A percentile compares a stretch with the other conserved stretches of the same genome.
Evolutionary conservation across 352 stramenopile genomes (phyloP).

Genomic region (Globisporangium perplexum): DNA sequence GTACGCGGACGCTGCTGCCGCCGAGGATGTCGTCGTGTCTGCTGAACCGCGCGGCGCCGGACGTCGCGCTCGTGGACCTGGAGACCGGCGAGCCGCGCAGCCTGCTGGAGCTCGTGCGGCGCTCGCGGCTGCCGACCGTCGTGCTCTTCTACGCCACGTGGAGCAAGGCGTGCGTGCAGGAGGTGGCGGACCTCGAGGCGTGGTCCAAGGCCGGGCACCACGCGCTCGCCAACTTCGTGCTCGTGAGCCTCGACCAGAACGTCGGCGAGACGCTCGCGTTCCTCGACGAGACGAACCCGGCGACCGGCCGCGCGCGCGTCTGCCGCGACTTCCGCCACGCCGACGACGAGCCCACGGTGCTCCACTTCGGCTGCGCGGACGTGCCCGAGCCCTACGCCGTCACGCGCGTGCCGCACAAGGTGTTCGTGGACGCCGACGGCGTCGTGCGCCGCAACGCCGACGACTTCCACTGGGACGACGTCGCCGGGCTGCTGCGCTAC

Average conservation of each 20-base stretch:
- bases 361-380: conserved; percentile 47
- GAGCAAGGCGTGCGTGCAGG: conserved; percentile 42
- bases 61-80: conserved; percentile 44
- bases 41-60: conserved; percentile 39
- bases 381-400: conserved; percentile 49
- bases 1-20: no score
- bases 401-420: conserved; percentile 38
- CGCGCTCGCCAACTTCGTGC: conserved; percentile 51
- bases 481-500: conserved; percentile 41
- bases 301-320: conserved; percentile 34
- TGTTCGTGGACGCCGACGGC: conserved; percentile 38
- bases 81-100: conserved; percentile 34
- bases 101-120: conserved; percentile 27
- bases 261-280: conserved; percentile 39
- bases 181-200: conserved; percentile 49
- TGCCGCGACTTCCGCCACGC: conserved; percentile 40
- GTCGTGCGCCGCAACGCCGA: conserved; percentile 48
- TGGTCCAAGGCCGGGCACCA: conserved; percentile 46
- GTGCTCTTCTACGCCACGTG: conserved; percentile 64
- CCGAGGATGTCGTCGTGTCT: no score
- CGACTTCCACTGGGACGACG: conserved; percentile 57
- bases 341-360: conserved; percentile 37
- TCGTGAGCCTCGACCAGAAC: conserved; percentile 64
- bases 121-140: conserved; percentile 31
- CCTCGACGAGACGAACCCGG: conserved; percentile 32